Evolutionary conservation across 768 basidiomycete species (phyloP), one percentile per base, ranked within the genome.

Genomic region (Tylopilus plumbeoviolaceoides): DNA sequence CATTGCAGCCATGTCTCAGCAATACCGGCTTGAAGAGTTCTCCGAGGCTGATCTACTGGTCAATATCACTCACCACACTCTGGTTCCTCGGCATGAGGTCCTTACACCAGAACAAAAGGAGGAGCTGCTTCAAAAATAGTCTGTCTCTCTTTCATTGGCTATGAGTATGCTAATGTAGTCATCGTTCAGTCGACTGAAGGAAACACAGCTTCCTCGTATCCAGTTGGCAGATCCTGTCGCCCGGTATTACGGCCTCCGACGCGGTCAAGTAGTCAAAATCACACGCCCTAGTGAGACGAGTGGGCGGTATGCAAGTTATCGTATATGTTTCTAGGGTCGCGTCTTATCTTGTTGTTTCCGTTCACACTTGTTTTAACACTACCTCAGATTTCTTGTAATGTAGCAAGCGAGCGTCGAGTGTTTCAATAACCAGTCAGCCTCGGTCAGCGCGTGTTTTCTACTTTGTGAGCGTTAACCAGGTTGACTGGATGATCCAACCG

Each of bases 241-340:
- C 39, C 84, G 95, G 54, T 98, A 99, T 71, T 99, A 98, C 74
- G 97, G 97, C 47, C 82, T 99, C 52, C 81, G 85, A 62, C 83
- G 97, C 46, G 95, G 95, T 25, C 92, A 95, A 69, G 97, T 99
- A 44, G 97, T 99, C 71, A 98, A 97, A 77, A 98, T 99, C 63
- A 98, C 89, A 54, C 78, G 97, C 63, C 91, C 94, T 25, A 94
- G 91, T 72, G 97, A 98, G 77, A 99, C 97, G 17, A 91, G 89
- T 57, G 95, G 95, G 47, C 83, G 91, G 54, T 95, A 93, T 62
- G 88, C 91, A 48, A 92, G 90, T 65, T 93, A 93, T 75, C 87
- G 91, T 56, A 90, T 93, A 68, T 91, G 90, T 73, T 92, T 90
- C 72, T 90, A 76, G 71, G 30, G 47, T 47, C 40, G 20, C 27